These are phyloP conservation scores for Lachnellula hyalina DNA, from an alignment of 2,329 filamentous ascomycete genomes.

Conservation along the genomic window DNA sequence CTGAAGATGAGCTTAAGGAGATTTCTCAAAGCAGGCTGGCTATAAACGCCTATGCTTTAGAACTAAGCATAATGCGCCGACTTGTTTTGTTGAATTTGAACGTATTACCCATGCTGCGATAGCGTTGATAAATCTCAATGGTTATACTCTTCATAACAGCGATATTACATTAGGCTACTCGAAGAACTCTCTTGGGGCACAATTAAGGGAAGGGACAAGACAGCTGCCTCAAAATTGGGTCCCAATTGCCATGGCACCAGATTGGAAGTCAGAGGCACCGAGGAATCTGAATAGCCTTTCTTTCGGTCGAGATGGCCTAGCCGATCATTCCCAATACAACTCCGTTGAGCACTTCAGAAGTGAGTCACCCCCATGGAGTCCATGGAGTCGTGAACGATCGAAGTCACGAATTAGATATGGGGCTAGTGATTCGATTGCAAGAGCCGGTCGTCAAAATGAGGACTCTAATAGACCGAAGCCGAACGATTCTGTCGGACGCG, in stretches of 20 bases:
- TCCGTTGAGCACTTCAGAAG: no score
- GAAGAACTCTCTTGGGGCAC: slow-evolving; percentile 91
- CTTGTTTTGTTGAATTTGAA: slow-evolving; percentile 99
- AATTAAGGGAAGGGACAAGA: slow-evolving; percentile 58
- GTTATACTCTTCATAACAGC: slow-evolving; percentile 80
- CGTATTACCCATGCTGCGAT: slow-evolving; percentile 89
- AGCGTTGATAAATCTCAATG: slow-evolving; percentile 83
- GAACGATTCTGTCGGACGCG: no score
- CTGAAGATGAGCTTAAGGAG: slow-evolving; percentile 89
- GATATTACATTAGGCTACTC: slow-evolving; percentile 92
- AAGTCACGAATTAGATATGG: no score
- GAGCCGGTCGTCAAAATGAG: no score
- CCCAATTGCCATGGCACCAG: slow-evolving; percentile 40
- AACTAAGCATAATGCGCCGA: slow-evolving; percentile 90
- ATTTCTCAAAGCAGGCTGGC: slow-evolving; percentile 90
- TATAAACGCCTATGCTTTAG: slow-evolving; percentile 95
- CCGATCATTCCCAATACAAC: no score
- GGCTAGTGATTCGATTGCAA: no score
- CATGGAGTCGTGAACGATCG: no score
- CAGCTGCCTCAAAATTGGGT: slow-evolving; percentile 26
- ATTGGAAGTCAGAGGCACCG: slow-evolving; percentile 52
- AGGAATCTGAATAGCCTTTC: no score
- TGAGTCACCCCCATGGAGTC: no score
- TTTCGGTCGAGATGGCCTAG: no score
- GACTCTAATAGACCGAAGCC: no score